A percentile compares a stretch with the other conserved stretches of the same genome.
These are phyloP conservation scores for Nigrospora oryzae DNA, from an alignment of 2,329 filamentous ascomycete species.

Conservation along the genomic window DNA sequence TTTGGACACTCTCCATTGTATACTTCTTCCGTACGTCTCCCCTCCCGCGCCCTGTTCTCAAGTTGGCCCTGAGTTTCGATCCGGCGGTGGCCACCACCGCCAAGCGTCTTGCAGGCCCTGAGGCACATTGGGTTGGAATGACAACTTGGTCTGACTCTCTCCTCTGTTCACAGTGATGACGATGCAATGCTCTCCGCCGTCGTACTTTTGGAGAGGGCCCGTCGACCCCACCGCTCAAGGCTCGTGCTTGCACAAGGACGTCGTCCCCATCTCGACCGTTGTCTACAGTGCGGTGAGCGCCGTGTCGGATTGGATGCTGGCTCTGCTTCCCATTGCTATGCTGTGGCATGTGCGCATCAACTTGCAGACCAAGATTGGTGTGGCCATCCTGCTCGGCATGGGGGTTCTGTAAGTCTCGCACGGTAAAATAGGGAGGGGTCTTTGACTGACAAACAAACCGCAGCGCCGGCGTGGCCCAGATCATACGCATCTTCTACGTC, in stretches of 20 bases:
- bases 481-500: slow-evolving; percentile 27
- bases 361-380: slow-evolving; percentile 32
- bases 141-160: too few species aligned
- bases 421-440: not conserved
- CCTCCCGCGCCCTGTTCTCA: not conserved
- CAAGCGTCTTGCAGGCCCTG: too few species aligned
- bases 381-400: slow-evolving; percentile 38
- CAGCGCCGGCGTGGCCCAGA: slow-evolving; percentile 28
- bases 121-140: too few species aligned
- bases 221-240: slow-evolving; percentile 26
- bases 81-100: too few species aligned
- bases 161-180: slow-evolving; percentile 21
- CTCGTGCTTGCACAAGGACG: slow-evolving; percentile 27
- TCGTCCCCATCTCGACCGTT: slow-evolving; percentile 33
- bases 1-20: slow-evolving; percentile 23
- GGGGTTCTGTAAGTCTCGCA: slow-evolving; percentile 33
- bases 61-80: not conserved
- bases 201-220: slow-evolving; percentile 34
- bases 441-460: not conserved
- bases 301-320: slow-evolving; percentile 38
- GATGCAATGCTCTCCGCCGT: slow-evolving; percentile 39
- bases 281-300: slow-evolving; percentile 36
- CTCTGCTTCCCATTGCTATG: slow-evolving; percentile 39
- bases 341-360: slow-evolving; percentile 43
- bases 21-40: slow-evolving; percentile 27